A percentile compares a stretch with the other conserved stretches of the same genome.
phyloP scores from a whole-genome alignment of 1,284 basidiomycete species.

The Amylostereum areolatum region DNA sequence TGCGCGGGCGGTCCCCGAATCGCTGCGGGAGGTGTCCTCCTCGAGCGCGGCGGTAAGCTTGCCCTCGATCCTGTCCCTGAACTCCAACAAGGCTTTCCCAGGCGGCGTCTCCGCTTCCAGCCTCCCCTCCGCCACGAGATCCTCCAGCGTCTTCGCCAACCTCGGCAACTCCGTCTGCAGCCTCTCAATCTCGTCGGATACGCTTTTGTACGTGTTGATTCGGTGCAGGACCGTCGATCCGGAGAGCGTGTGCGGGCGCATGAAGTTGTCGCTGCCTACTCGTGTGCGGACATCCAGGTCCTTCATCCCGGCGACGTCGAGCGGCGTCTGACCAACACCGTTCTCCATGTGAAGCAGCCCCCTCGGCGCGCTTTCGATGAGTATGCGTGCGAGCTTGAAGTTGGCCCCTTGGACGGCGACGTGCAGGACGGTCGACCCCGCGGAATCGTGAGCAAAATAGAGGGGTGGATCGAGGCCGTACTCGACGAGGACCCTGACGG shows the following conservation, averaged over 20 bases:
- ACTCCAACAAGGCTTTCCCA: conserved; percentile 26
- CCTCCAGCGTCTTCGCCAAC: conserved; percentile 27
- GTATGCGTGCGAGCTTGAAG: conserved; percentile 27
- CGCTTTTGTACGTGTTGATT: conserved; percentile 20
- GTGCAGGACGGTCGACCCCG: conserved; percentile 44
- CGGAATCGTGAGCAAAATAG: conserved; percentile 32
- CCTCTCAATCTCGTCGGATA: conserved; percentile 13
- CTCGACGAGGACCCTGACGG: conserved; percentile 26
- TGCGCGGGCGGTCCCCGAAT: too few relatives aligned
- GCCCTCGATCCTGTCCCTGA: conserved; percentile 27
- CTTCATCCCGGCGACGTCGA: conserved; percentile 33
- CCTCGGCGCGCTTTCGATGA: conserved; percentile 31
- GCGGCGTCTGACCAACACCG: conserved; percentile 46
- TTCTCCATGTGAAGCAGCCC: conserved; percentile 42
- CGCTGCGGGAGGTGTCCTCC: too few relatives aligned
- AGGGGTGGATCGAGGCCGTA: conserved; percentile 26
- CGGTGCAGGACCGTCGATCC: conserved; percentile 1
- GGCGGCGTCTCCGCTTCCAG: conserved; percentile 26
- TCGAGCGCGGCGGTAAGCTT: conserved; percentile 13
- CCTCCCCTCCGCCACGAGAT: conserved; percentile 26
- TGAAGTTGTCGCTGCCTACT: too few relatives aligned
- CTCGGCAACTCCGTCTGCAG: conserved; percentile 12
- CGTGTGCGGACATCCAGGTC: conserved; percentile 11
- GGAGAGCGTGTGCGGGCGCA: too few relatives aligned
- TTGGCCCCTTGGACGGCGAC: conserved; percentile 29